Percentiles rank a stretch among this genome's conserved stretches.
These are phyloP conservation scores for Trypanosoma rangeli DNA, from an alignment of 208 protist genomes.

Conservation along the genomic window DNA sequence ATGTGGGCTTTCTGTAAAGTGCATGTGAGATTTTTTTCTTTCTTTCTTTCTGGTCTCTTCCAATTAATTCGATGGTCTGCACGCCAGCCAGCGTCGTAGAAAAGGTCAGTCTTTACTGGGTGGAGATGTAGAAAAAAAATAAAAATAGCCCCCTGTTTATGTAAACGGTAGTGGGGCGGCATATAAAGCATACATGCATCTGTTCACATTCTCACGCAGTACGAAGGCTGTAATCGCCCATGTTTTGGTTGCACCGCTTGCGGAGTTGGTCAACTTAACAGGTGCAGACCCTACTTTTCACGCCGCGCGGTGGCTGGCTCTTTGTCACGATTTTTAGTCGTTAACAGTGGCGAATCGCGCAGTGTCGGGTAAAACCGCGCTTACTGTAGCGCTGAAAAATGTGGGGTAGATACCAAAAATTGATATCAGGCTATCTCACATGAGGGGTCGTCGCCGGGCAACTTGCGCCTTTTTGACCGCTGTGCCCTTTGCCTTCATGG, in stretches of 20 bases:
- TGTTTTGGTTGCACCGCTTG: not conserved
- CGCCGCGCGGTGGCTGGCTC: too few relatives aligned
- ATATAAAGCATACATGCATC: not conserved
- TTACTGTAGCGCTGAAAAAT: not conserved
- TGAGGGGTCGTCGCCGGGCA: not conserved
- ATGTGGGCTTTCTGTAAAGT: not conserved
- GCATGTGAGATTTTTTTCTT: not conserved
- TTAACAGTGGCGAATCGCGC: not conserved
- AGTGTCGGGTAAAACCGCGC: not conserved
- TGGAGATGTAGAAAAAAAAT: not conserved
- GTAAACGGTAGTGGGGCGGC: not conserved
- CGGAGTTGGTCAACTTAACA: not conserved
- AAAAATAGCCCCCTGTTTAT: not conserved
- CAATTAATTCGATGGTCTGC: not conserved
- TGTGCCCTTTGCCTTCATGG: not conserved
- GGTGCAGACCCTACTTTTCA: too few relatives aligned
- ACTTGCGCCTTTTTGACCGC: not conserved
- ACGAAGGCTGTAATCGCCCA: not conserved
- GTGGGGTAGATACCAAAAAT: not conserved
- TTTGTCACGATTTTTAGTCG: not conserved
- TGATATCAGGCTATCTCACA: not conserved
- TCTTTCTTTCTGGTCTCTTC: not conserved
- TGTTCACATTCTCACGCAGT: not conserved
- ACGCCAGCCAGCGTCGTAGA: not conserved
- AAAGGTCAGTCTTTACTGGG: not conserved